Evolutionary conservation across 768 basidiomycete species (phyloP), one percentile per base, ranked within the genome.

Genomic region (Dioszegia hungarica): DNA sequence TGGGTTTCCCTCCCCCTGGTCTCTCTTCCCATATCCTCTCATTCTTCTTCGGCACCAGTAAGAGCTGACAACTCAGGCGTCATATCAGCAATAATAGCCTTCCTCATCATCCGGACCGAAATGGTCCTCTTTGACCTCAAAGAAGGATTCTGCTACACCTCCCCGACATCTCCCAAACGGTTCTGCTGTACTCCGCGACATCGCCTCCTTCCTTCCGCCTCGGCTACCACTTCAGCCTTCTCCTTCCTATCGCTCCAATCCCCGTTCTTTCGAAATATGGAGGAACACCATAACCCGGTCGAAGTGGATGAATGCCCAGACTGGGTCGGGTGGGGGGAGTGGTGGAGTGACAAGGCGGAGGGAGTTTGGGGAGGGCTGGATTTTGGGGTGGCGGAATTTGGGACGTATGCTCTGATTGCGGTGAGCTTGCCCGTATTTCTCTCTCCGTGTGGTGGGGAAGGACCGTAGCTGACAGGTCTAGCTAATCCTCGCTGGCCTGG

Each of bases 121-220:
- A 86, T 88, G 72, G 86, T 84, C 81, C 79, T 98, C 9, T 99
- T 97, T 67, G 90, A 94, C 75, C 71, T 86, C 54, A 98, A 98
- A 77, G 88, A 90, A 48, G 95, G 95, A 0, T 89, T 88, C 72
- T 99, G 94, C 75, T 66, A 67, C 1, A 75, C 76, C 0, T 80
- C 80, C 0, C 87, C 87, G 85, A 86, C 82, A 79, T 86, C 82
- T 63, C 84, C 90, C 0, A 85, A 82, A 62, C 79, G 85, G 2
- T 90, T 90, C 75, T 99, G 94, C 73, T 97, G 92, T 73, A 82
- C 84, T 10, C 62, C 70, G 0, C 53, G 61, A 22, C 64, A 66
- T 54, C 59, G 58, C 2, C 38, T 51, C 24, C 34, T 51, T 38
- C 49, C 49, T 14, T 19, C 24, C 28, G 14, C 47, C 45, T 29